These are phyloP conservation scores for Phialophora macrospora DNA, from an alignment of 2,329 filamentous ascomycete species.

Conservation along the genomic window DNA sequence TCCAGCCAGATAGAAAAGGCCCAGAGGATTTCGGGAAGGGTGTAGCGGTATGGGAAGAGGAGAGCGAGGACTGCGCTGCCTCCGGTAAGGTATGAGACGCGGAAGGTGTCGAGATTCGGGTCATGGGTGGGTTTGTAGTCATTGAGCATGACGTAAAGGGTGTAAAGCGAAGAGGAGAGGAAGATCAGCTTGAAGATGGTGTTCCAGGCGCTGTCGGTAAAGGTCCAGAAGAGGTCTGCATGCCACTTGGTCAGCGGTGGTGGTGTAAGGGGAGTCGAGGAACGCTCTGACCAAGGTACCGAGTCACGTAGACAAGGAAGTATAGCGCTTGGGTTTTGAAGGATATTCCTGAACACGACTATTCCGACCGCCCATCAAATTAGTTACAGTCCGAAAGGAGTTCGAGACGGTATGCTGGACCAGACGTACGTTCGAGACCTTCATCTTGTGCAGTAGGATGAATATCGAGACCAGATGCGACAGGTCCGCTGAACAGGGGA, in stretches of 20 bases:
- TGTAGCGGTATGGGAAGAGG: conserved; percentile 85
- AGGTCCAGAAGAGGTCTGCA: conserved; percentile 82
- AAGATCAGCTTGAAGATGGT: conserved; percentile 95
- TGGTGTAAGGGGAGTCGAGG: not conserved
- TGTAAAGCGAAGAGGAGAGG: conserved; percentile 87
- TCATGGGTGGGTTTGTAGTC: conserved; percentile 98
- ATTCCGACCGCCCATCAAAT: not conserved
- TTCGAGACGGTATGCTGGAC: conserved; percentile 40
- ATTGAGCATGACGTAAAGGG: conserved; percentile 96
- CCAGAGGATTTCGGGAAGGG: conserved; percentile 81
- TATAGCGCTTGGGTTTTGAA: conserved; percentile 99
- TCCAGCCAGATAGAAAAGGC: conserved; percentile 98
- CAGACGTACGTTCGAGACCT: conserved; percentile 73
- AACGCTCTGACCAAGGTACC: conserved; percentile 75
- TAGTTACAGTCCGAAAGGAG: not conserved
- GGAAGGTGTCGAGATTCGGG: conserved; percentile 95
- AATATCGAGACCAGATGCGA: conserved; percentile 94
- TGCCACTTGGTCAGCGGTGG: conserved; percentile 16
- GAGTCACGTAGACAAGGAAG: conserved; percentile 87
- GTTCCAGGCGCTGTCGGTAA: conserved; percentile 85
- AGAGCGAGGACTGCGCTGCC: conserved; percentile 79
- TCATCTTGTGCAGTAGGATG: conserved; percentile 97
- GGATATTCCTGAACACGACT: conserved; percentile 97
- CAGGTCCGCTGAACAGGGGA: conserved; percentile 72
- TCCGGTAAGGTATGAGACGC: conserved; percentile 84